A percentile compares a stretch with the other conserved stretches of the same genome.
phyloP scores from a whole-genome alignment of 1,284 basidiomycete genomes.

The Trametes hirsuta region DNA sequence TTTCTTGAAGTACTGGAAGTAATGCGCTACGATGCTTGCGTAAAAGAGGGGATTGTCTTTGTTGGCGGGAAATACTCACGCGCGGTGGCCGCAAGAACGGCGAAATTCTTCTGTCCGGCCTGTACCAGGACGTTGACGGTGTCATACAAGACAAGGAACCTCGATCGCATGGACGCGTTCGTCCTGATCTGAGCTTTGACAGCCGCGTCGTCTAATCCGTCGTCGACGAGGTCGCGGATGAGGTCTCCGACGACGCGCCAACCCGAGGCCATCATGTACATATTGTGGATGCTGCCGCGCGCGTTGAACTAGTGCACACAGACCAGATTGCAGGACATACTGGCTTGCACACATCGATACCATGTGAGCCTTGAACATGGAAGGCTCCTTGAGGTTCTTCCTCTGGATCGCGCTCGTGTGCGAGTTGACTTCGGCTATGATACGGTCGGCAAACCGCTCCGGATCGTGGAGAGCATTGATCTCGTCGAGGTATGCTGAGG shows the following conservation, averaged over 20 bases:
- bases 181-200: conserved; percentile 54
- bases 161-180: conserved; percentile 51
- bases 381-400: not conserved
- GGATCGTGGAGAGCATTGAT: conserved; percentile 65
- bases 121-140: conserved; percentile 60
- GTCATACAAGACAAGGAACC: conserved; percentile 67
- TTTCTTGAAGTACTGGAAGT: conserved; percentile 65
- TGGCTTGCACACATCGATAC: conserved; percentile 61
- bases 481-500: conserved; percentile 64
- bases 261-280: conserved; percentile 74
- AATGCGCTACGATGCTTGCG: conserved; percentile 55
- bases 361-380: conserved; percentile 35
- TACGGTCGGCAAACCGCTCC: conserved; percentile 56
- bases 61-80: conserved; percentile 44
- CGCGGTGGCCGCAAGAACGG: conserved; percentile 63
- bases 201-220: conserved; percentile 55
- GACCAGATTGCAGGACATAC: conserved; percentile 38
- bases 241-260: conserved; percentile 69
- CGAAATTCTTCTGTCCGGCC: conserved; percentile 62
- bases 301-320: not conserved
- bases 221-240: conserved; percentile 53
- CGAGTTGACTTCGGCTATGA: conserved; percentile 56
- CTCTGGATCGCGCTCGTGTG: conserved; percentile 24
- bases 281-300: conserved; percentile 67
- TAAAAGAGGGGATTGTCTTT: not conserved